Evolutionary conservation across 176 grass and related monocot genomes (phyloP).

Genomic region (Zoysia pacifica): DNA sequence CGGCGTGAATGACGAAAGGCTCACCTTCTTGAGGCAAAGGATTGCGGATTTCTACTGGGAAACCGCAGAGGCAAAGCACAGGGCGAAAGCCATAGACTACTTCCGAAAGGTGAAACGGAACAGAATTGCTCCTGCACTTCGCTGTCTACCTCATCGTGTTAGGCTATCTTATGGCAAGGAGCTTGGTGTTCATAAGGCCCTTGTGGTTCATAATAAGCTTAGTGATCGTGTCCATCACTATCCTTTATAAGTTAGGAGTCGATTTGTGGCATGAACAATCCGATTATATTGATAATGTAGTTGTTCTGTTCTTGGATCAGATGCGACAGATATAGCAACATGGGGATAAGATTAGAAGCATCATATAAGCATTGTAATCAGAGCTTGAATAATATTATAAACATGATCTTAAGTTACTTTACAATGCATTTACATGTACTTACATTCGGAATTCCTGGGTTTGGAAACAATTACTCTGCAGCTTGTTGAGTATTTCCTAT

Average conservation of each 20-base stretch:
- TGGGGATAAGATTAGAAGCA: too few species aligned
- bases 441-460: slow-evolving; percentile 1
- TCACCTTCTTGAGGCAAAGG: neutral
- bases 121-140: neutral
- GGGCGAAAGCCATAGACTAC: neutral
- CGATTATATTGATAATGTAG: neutral
- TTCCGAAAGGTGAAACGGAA: neutral
- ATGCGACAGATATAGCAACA: neutral
- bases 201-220: neutral
- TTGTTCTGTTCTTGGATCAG: neutral
- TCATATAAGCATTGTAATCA: too few species aligned
- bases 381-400: neutral
- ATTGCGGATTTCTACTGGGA: neutral
- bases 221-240: neutral
- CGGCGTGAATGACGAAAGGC: neutral
- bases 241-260: neutral
- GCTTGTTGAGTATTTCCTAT: slow-evolving; percentile 10
- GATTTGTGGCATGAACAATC: neutral
- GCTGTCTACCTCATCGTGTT: too few species aligned
- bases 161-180: neutral
- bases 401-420: neutral
- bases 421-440: neutral
- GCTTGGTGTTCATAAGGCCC: neutral
- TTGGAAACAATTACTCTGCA: slow-evolving; percentile 5
- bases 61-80: neutral